Evolutionary conservation across 2,329 filamentous ascomycete species (phyloP), one percentile per base, ranked within the genome.

Genomic region (Biscogniauxia mediterranea): DNA sequence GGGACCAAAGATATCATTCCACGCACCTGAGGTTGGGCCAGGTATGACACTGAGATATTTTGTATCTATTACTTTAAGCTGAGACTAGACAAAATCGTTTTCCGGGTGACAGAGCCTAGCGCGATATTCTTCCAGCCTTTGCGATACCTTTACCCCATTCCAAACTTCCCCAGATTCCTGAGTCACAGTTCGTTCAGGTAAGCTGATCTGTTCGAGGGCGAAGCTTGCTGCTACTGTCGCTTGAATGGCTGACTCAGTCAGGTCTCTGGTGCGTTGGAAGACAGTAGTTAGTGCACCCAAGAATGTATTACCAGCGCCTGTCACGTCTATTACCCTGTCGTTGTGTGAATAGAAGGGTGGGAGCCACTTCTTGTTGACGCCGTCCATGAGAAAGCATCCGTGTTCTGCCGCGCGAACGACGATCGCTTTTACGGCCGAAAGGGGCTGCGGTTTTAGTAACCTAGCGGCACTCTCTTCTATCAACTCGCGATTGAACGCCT

Each of bases 221-320:
- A 58, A 58, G 23, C 50, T 46, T 9, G 56, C 56, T 17, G 68
- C 73, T 6, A 77, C 73, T 11, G 69, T 64, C 1, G 72, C 75
- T 53, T 73, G 69, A 49, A 66, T 70, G n/a, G 69, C 69, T 5
- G 74, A 71, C 21, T 71, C 54, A 0, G 67, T n/a, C 1, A 66
- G 25, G 64, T 69, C 63, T 3, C 65, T 61, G 0, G 66, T 69
- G 13, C 63, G 57, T 21, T 66, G 54, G 26, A 73, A 70, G 4
- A 71, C 69, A 15, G 73, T 59, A 3, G 69, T 63, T 56, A 72
- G 72, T 1, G 71, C 74, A 7, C 75, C 74, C 3, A 77, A 63
- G 52, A 77, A 76, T 0, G 74, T 69, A 58, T 77, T 77, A 2
- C 75, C 74, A 0, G 72, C 75, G 0, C 75, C 74, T 25, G 75